Conservation (phyloP, 2,329 filamentous ascomycete species). For the Monilinia fructicola region DNA sequence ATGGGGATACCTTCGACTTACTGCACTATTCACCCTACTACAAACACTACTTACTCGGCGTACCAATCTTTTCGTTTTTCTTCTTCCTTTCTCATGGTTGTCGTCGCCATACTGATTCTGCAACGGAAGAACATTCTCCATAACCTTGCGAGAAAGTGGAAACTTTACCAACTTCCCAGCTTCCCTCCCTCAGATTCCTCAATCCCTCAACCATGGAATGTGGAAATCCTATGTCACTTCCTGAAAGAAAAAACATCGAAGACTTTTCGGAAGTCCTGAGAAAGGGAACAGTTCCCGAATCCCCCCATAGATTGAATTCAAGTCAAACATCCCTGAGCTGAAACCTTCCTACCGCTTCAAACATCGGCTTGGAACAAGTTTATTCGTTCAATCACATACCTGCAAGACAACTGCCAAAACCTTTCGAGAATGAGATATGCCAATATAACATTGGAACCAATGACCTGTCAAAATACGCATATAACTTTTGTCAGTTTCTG, state of each 20-base stretch:
- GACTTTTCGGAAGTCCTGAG: neutral
- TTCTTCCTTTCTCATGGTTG: too few species aligned
- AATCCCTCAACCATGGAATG: conserved; percentile 15
- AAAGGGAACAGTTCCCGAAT: neutral
- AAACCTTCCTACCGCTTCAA: conserved; percentile 12
- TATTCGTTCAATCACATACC: neutral
- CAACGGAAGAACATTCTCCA: neutral
- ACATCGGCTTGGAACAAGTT: conserved; percentile 1
- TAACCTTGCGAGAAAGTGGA: conserved; percentile 7
- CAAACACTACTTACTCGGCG: too few species aligned
- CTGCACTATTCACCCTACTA: too few species aligned
- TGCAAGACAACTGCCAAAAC: neutral
- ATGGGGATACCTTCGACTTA: too few species aligned
- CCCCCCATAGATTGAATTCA: neutral
- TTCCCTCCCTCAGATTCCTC: neutral
- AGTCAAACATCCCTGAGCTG: conserved; percentile 12
- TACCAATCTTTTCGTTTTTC: too few species aligned
- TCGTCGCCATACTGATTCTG: neutral
- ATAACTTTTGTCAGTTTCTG: neutral
- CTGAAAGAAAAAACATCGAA: neutral
- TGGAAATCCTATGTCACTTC: conserved; percentile 5
- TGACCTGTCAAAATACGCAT: neutral
- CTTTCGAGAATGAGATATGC: conserved; percentile 2
- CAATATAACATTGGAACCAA: neutral
- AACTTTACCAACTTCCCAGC: neutral